Evolutionary conservation across 1,284 basidiomycete genomes (phyloP).

Genomic region (Cutaneotrichosporon arboriforme): DNA sequence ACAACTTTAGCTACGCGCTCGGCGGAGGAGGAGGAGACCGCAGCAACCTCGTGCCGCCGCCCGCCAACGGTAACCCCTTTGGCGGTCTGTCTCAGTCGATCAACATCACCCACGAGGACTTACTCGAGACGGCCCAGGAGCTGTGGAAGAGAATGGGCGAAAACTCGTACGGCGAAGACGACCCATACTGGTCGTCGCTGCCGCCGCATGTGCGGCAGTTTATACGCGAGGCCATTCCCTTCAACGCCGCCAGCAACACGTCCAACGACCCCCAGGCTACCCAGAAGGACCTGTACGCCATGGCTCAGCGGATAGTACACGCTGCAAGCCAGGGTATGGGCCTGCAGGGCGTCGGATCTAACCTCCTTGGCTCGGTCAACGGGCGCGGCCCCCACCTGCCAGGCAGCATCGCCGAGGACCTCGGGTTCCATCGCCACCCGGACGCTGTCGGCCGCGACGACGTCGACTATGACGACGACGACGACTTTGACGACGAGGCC

Average conservation of each 20-base stretch:
- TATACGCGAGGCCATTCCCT: constrained; percentile 55
- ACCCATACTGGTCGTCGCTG: constrained; percentile 57
- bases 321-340: constrained; percentile 54
- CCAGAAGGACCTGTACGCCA: constrained; percentile 56
- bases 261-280: constrained; percentile 31
- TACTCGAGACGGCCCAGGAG: constrained; percentile 48
- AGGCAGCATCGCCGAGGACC: constrained; percentile 48
- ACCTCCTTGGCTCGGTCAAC: constrained; percentile 30
- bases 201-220: constrained; percentile 56
- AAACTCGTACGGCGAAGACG: constrained; percentile 51
- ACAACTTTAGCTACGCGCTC: constrained; percentile 18
- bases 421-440: constrained; percentile 52
- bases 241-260: constrained; percentile 32
- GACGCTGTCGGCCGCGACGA: constrained; percentile 36
- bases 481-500: constrained; percentile 36
- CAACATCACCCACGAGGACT: constrained; percentile 47
- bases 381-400: constrained; percentile 29
- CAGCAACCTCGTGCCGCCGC: constrained; percentile 7
- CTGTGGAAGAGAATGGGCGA: constrained; percentile 49
- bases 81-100: constrained; percentile 30
- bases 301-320: constrained; percentile 61
- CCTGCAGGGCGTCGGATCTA: constrained; percentile 40
- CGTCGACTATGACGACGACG: constrained; percentile 51
- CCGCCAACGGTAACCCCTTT: constrained; percentile 27
- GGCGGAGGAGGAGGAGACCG: constrained; percentile 8